Evolutionary conservation across 2,329 filamentous ascomycete species (phyloP).

Genomic region (Exophiala xenobiotica): DNA sequence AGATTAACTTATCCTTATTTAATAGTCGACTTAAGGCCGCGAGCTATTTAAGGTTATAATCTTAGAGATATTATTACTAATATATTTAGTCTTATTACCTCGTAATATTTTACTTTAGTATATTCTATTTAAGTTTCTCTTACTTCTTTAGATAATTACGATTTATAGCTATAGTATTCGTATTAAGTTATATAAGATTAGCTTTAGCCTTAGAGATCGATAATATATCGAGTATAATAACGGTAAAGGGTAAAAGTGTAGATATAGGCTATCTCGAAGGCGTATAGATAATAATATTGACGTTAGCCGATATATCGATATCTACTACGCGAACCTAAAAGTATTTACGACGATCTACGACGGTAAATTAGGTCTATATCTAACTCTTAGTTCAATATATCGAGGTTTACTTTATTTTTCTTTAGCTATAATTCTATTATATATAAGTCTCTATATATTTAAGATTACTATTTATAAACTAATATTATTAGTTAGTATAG

Average conservation of each 20-base stretch:
- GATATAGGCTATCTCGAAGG: too few relatives aligned
- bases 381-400: background rate
- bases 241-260: too few relatives aligned
- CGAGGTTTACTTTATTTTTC: background rate
- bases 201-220: too few relatives aligned
- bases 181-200: too few relatives aligned
- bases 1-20: background rate
- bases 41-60: background rate
- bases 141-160: too few relatives aligned
- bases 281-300: background rate
- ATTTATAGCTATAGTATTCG: too few relatives aligned
- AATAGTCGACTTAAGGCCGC: background rate
- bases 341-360: background rate
- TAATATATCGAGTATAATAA: too few relatives aligned
- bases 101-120: too few relatives aligned
- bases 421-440: background rate
- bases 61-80: background rate
- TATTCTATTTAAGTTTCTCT: too few relatives aligned
- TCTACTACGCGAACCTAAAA: background rate
- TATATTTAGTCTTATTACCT: background rate
- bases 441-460: background rate
- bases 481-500: background rate
- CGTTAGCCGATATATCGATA: background rate
- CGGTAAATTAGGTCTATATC: background rate
- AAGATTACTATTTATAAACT: background rate